Conservation (phyloP, 371 early-diverging fungal species). For the Actinomucor elegans region DNA sequence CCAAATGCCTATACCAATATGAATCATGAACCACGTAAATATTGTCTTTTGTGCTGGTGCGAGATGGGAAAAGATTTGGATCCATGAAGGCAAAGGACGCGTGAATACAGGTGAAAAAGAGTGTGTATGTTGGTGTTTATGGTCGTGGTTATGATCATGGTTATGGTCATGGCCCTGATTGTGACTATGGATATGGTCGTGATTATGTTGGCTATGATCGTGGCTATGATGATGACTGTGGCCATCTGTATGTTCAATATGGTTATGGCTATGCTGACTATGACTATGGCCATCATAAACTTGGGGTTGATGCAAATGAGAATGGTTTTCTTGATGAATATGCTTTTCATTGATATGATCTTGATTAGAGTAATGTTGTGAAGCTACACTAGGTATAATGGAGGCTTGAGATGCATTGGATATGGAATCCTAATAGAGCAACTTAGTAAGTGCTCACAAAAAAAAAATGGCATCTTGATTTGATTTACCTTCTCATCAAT, state of each 20-base stretch:
- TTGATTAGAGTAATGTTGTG: neutral
- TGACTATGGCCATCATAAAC: conserved; percentile 18
- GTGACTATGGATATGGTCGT: conserved; percentile 11
- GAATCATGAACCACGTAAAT: conserved; percentile 59
- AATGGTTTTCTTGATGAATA: conserved; percentile 2
- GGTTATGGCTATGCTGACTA: conserved; percentile 16
- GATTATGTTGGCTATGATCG: conserved; percentile 19
- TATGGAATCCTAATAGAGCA: too few relatives aligned
- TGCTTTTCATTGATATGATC: conserved; percentile 11
- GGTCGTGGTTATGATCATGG: conserved; percentile 20
- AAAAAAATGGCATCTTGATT: too few relatives aligned
- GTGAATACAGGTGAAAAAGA: conserved; percentile 33
- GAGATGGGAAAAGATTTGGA: conserved; percentile 47
- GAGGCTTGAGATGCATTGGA: too few relatives aligned
- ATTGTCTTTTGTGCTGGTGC: conserved; percentile 59
- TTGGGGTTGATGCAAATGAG: conserved; percentile 16
- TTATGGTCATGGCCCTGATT: conserved; percentile 19
- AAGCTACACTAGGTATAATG: too few relatives aligned
- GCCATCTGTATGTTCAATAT: conserved; percentile 20
- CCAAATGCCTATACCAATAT: conserved; percentile 45
- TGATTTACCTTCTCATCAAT: too few relatives aligned
- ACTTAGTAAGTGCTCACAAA: too few relatives aligned
- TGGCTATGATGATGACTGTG: conserved; percentile 24
- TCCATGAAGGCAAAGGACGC: conserved; percentile 42
- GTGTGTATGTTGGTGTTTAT: conserved; percentile 34